Evolutionary conservation across 2,329 filamentous ascomycete species (phyloP), one percentile per base, ranked within the genome.

Genomic region (Neonectria hederae): DNA sequence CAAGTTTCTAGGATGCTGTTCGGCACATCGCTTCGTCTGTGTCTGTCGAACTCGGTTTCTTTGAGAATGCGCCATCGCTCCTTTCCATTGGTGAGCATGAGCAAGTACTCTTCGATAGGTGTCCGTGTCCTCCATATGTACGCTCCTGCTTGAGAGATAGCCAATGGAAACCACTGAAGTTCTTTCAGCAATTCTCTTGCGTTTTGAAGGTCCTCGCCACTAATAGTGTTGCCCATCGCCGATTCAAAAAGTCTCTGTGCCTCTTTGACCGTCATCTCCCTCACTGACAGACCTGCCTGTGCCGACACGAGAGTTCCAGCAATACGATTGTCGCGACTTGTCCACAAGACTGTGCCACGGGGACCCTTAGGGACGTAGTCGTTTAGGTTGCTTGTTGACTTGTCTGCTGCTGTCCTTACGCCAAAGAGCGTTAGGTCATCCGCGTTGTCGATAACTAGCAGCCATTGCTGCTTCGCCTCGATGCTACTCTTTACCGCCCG

Each of bases 1-100:
- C 73, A 80, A 2, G 76, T 79, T 45, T 74, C 58, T 30, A 80
- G 66, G 1, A 79, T 61, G 46, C 75, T 79, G 48, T 79, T 80
- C 0, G 75, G 67, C 11, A 74, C 69, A 2, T 70, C 59, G 0
- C 57, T 63, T n/a, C 70, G 19, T 60, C 76, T 72, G 59, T 79
- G 67, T 6, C 69, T 68, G 61, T 80, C 75, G 30, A 65, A 68
- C 6, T 70, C 65, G 1, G 59, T 54, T 38, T 59, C 67, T 45
- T 67, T 69, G 1, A 75, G 57, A 6, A 76, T 13, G 5, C 49
- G 54, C 72, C 69, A 76, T 55, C 74, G 66, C 2, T 65, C 45
- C 17, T 69, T 69, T 9, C 71, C 67, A 45, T 68, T 21, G 7
- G 35, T 56, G 7, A 80, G 62, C 7, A 59, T 55, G 7, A 61